Evolutionary conservation across 352 stramenopile genomes (phyloP), one percentile per base, ranked within the genome.

Genomic region (Lagenidium sp.): DNA sequence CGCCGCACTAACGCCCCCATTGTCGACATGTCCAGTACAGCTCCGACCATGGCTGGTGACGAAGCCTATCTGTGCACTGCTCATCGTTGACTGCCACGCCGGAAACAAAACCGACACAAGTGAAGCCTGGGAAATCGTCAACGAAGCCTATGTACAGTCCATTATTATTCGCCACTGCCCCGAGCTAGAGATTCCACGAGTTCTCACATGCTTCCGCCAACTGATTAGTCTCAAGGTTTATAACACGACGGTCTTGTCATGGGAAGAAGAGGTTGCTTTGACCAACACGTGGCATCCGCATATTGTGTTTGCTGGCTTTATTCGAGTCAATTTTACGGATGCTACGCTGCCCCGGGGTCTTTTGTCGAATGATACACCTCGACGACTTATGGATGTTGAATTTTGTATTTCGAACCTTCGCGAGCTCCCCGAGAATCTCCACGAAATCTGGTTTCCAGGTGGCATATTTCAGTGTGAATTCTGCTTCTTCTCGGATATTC

Each of bases 171-270:
- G 55, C 0, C 63, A 68, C 29, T 73, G 63, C 7, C 36, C 49
- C 4, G 15, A 6, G 6, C 34, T 73, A 1, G 28, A 57, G n/a
- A 36, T 69, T n/a, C 55, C 59, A 0, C 36, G 46, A 1, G 32
- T 43, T 10, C 29, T 73, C 5, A 29, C 39, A 0, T 41, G 61
- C 4, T 73, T 73, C 20, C 41, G 44, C 21, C 8, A 36, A n/a
- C 20, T 53, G 1, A 39, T 20, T 6, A 52, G 36, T 15, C 34
- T 69, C 5, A 68, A 73, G 35, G 32, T 68, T 2, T 72, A 72
- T 34, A 72, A 68, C 30, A 57, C 62, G 19, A 66, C 62, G 0
- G 59, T 68, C 10, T n/a, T 23, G 0, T 22, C 35, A 2, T 72
- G 62, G 62, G 41, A 24, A 8, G 30, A n/a, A 15, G 50, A 47